Percentiles rank a stretch among this genome's conserved stretches.
These are phyloP conservation scores for Psilocybe mexicana DNA, from an alignment of 1,284 basidiomycete species.

Conservation along the genomic window DNA sequence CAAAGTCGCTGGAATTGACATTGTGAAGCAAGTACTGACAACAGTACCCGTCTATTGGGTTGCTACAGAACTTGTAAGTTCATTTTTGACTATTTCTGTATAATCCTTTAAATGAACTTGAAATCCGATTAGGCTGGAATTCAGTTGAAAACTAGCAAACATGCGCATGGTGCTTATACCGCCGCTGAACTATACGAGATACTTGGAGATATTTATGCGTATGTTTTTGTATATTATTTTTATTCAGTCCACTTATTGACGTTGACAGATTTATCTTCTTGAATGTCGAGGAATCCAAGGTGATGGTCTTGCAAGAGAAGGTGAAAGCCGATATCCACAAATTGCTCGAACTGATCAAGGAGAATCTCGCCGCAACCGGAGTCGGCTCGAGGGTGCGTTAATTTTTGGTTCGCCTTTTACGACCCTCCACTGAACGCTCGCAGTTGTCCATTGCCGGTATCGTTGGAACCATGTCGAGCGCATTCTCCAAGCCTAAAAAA, in stretches of 20 bases:
- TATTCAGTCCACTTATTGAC: not conserved
- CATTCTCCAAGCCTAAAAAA: conserved; percentile 50
- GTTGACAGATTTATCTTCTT: conserved; percentile 66
- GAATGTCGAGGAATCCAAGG: conserved; percentile 59
- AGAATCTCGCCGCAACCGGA: conserved; percentile 32
- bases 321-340: conserved; percentile 52
- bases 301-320: conserved; percentile 53
- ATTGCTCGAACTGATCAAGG: conserved; percentile 59
- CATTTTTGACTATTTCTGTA: not conserved
- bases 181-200: conserved; percentile 61
- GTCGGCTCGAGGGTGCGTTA: conserved; percentile 33
- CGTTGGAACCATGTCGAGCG: conserved; percentile 42
- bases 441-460: conserved; percentile 54
- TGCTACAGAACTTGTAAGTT: conserved; percentile 64
- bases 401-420: not conserved
- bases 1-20: conserved; percentile 56
- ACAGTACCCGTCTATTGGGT: conserved; percentile 68
- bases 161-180: conserved; percentile 59
- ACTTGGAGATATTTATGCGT: conserved; percentile 71
- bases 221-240: conserved; percentile 25
- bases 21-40: conserved; percentile 72
- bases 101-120: not conserved
- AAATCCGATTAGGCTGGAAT: conserved; percentile 60
- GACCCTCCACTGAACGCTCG: not conserved
- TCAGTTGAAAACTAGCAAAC: conserved; percentile 59